These are phyloP conservation scores for Avena eriantha DNA, from an alignment of 176 grass and related monocot species.

Conservation along the genomic window DNA sequence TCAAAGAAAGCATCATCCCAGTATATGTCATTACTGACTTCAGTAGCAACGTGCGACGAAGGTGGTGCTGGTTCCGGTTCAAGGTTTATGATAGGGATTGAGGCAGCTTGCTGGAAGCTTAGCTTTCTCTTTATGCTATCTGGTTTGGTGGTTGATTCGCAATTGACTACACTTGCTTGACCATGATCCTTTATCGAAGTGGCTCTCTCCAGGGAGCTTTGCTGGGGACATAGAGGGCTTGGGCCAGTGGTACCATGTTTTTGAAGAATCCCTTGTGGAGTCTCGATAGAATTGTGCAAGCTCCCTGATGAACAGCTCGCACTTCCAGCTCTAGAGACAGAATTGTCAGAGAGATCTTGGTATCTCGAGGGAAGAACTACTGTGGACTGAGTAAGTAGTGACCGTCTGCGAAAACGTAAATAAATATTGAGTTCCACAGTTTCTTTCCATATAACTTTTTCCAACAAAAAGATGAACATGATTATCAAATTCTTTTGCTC, in stretches of 20 bases:
- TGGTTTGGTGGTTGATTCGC: constrained; percentile 64
- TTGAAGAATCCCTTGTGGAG: constrained; percentile 49
- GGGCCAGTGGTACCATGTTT: constrained; percentile 35
- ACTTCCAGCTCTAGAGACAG: constrained; percentile 59
- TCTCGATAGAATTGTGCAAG: constrained; percentile 39
- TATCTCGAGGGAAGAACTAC: constrained; percentile 59
- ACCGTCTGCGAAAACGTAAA: constrained; percentile 64
- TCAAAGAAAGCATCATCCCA: constrained; percentile 80
- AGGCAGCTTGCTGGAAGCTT: constrained; percentile 65
- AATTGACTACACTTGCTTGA: constrained; percentile 38
- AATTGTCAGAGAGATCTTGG: constrained; percentile 51
- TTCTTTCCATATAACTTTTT: not conserved
- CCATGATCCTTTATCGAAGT: constrained; percentile 38
- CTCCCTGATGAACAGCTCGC: constrained; percentile 57
- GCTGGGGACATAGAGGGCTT: constrained; percentile 54
- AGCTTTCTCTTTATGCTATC: constrained; percentile 91
- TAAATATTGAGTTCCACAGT: constrained; percentile 4
- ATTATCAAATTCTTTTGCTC: not conserved
- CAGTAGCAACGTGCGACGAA: not conserved
- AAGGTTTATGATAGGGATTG: constrained; percentile 49
- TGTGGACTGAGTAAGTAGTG: constrained; percentile 81
- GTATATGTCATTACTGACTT: constrained; percentile 34
- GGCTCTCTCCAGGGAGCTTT: constrained; percentile 20
- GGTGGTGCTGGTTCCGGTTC: constrained; percentile 30
- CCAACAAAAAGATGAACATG: not conserved